A percentile compares a stretch with the other conserved stretches of the same genome.
Evolutionary conservation across 1,284 basidiomycete genomes (phyloP).

Genomic region (Rhodofomes roseus): DNA sequence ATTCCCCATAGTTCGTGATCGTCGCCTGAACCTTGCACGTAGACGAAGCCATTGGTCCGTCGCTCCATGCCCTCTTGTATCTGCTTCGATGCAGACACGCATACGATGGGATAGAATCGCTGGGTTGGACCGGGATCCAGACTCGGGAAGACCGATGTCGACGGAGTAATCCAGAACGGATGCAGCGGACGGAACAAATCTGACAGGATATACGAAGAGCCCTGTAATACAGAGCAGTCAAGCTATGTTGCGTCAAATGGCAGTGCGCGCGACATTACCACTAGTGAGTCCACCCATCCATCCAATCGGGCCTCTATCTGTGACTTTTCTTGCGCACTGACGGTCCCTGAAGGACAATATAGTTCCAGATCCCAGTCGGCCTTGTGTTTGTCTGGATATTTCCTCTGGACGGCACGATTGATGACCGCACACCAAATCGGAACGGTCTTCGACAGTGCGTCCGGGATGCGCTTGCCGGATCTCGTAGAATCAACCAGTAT

Average conservation of each 20-base stretch:
- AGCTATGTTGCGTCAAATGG: background rate
- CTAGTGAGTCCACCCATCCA: conserved; percentile 62
- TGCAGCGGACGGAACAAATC: conserved; percentile 48
- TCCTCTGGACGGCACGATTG: conserved; percentile 60
- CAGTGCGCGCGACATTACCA: conserved; percentile 36
- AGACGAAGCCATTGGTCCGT: conserved; percentile 61
- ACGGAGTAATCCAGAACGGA: conserved; percentile 69
- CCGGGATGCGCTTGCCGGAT: conserved; percentile 91
- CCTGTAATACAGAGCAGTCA: conserved; percentile 26
- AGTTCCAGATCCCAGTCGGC: conserved; percentile 49
- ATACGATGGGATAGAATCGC: conserved; percentile 64
- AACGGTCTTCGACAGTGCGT: conserved; percentile 91
- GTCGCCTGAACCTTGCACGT: conserved; percentile 88
- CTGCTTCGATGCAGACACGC: conserved; percentile 74
- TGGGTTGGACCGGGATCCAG: conserved; percentile 23
- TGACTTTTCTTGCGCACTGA: conserved; percentile 68
- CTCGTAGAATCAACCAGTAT: conserved; percentile 92
- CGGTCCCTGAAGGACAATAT: conserved; percentile 61
- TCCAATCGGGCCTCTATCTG: conserved; percentile 67
- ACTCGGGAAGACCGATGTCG: conserved; percentile 41
- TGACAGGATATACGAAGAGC: conserved; percentile 50
- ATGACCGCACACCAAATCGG: conserved; percentile 96
- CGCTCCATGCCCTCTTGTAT: conserved; percentile 55
- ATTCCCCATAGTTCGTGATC: conserved; percentile 87
- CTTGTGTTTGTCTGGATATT: conserved; percentile 18